Percentiles rank a stretch among this genome's conserved stretches.
Evolutionary conservation across 2,329 filamentous ascomycete genomes (phyloP).

Genomic region (Pseudocercospora macadamiae): DNA sequence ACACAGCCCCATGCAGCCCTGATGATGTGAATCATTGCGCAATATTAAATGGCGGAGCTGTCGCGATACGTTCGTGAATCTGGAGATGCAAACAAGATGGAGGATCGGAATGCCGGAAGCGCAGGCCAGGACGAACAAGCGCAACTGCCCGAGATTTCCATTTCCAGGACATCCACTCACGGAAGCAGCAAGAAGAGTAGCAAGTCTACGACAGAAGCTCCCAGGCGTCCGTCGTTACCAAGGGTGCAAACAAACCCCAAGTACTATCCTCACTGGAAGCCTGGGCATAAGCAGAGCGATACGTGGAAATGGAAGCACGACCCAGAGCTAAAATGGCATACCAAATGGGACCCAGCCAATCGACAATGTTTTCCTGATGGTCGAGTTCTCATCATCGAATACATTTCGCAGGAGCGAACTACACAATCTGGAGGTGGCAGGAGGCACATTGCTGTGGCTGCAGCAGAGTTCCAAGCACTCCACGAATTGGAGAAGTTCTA

Average conservation of each 20-base stretch:
- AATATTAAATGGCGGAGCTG: background rate
- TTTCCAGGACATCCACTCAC: conserved; percentile 17
- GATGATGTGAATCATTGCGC: background rate
- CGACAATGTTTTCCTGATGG: conserved; percentile 36
- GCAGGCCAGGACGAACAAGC: conserved; percentile 2
- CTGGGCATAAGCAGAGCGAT: conserved; percentile 13
- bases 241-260: conserved; percentile 16
- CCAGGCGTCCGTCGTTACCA: conserved; percentile 4
- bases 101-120: no score
- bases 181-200: conserved; percentile 16
- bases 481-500: conserved; percentile 51
- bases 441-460: conserved; percentile 47
- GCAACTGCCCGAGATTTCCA: conserved; percentile 16
- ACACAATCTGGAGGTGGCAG: conserved; percentile 27
- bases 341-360: conserved; percentile 22
- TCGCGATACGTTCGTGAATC: background rate
- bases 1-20: conserved; percentile 1
- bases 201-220: background rate
- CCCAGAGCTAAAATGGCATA: conserved; percentile 24
- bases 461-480: conserved; percentile 53
- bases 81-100: background rate
- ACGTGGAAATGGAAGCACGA: conserved; percentile 16
- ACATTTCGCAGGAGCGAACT: conserved; percentile 39
- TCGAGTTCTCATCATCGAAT: conserved; percentile 57
- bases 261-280: conserved; percentile 16